phyloP scores from a whole-genome alignment of 2,329 filamentous ascomycete species.

The Exophiala alcalophila region DNA sequence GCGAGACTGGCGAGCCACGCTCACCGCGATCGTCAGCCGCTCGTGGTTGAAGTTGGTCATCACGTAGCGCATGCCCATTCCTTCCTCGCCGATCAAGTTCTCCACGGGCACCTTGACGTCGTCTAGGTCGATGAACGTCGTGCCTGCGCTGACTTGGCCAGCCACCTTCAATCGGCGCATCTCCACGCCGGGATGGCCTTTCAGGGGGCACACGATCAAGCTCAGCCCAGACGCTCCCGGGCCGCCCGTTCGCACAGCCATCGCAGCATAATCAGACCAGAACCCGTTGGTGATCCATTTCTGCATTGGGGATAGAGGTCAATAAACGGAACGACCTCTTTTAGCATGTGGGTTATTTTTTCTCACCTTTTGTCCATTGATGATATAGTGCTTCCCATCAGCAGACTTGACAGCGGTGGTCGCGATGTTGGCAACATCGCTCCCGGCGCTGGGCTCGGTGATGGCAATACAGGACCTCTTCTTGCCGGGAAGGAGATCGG shows the following conservation, averaged over 20 bases:
- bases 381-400: slow-evolving; percentile 65
- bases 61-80: slow-evolving; percentile 69
- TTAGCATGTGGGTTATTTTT: neutral
- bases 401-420: slow-evolving; percentile 62
- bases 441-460: slow-evolving; percentile 71
- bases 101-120: slow-evolving; percentile 68
- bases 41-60: slow-evolving; percentile 83
- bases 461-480: slow-evolving; percentile 73
- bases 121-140: slow-evolving; percentile 73
- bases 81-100: slow-evolving; percentile 68
- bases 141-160: slow-evolving; percentile 64
- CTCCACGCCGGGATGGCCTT: slow-evolving; percentile 61
- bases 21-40: slow-evolving; percentile 64
- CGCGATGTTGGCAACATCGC: slow-evolving; percentile 69
- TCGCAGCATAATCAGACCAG: slow-evolving; percentile 65
- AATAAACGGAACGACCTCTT: slow-evolving; percentile 43
- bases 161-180: slow-evolving; percentile 67
- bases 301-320: slow-evolving; percentile 66
- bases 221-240: slow-evolving; percentile 62
- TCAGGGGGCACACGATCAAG: slow-evolving; percentile 68
- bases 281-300: slow-evolving; percentile 78
- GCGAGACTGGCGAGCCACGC: slow-evolving; percentile 60
- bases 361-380: slow-evolving; percentile 38
- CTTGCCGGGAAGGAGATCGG: slow-evolving; percentile 63
- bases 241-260: slow-evolving; percentile 71